phyloP scores from a whole-genome alignment of 495 filamentous ascomycete genomes.

The Astrothelium subdiscretum region DNA sequence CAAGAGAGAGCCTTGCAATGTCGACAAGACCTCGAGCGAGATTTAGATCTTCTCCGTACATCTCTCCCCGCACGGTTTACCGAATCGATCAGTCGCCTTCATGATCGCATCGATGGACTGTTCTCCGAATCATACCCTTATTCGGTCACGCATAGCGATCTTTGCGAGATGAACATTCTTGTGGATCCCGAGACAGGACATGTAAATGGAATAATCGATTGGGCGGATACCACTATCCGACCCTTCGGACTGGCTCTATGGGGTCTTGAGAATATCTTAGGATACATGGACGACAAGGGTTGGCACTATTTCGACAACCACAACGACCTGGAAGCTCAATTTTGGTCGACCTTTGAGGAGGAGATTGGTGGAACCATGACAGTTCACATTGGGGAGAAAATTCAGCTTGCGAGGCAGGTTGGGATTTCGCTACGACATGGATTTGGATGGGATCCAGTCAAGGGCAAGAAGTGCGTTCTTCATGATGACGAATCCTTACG shows the following conservation, averaged over 20 bases:
- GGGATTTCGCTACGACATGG: neutral
- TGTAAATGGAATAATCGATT: slow-evolving; percentile 38
- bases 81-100: slow-evolving; percentile 16
- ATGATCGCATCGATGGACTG: neutral
- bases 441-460: neutral
- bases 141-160: slow-evolving; percentile 33
- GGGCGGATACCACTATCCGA: slow-evolving; percentile 33
- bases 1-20: neutral
- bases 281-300: slow-evolving; percentile 27
- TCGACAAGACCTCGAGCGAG: neutral
- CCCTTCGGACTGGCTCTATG: slow-evolving; percentile 37
- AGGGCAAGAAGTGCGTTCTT: neutral
- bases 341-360: slow-evolving; percentile 16
- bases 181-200: slow-evolving; percentile 28
- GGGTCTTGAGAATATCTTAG: slow-evolving; percentile 32
- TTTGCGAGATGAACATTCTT: slow-evolving; percentile 37
- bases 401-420: neutral
- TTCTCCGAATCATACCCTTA: neutral
- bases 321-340: slow-evolving; percentile 11
- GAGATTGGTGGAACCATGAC: slow-evolving; percentile 1
- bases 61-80: neutral
- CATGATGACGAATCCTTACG: neutral
- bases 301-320: slow-evolving; percentile 28
- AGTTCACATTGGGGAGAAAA: neutral
- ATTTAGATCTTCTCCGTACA: neutral